phyloP scores from a whole-genome alignment of 176 grass and related monocot genomes.

The Phragmites australis region DNA sequence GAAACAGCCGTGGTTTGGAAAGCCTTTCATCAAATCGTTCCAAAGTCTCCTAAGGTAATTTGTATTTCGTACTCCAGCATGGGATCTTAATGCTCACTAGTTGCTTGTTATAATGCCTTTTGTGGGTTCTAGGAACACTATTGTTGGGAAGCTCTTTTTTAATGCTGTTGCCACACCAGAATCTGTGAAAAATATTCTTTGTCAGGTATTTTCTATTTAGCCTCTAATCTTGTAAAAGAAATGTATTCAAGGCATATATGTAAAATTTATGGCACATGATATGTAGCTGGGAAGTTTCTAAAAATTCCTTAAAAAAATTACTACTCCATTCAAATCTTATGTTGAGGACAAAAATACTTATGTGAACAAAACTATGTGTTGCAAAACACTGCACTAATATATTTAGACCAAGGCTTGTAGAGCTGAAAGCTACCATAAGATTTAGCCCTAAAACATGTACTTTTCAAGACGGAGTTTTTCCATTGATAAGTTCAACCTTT shows the following conservation, averaged over 20 bases:
- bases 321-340: background rate
- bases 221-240: background rate
- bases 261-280: constrained; percentile 2
- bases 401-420: background rate
- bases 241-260: background rate
- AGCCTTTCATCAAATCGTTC: constrained; percentile 89
- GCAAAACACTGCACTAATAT: constrained; percentile 16
- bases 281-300: background rate
- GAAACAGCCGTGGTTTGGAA: constrained; percentile 94
- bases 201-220: constrained; percentile 58
- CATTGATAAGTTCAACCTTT: background rate
- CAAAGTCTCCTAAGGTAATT: constrained; percentile 82
- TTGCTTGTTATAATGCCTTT: constrained; percentile 34
- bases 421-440: constrained; percentile 17
- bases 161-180: constrained; percentile 87
- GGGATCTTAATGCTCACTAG: background rate
- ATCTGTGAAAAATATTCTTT: constrained; percentile 89
- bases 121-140: constrained; percentile 68
- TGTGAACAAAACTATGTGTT: background rate
- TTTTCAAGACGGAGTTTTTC: background rate
- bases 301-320: background rate
- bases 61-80: background rate
- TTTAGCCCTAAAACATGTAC: background rate
- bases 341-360: background rate
- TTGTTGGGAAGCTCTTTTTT: constrained; percentile 86